Percentiles rank a stretch among this genome's conserved stretches.
phyloP scores from a whole-genome alignment of 441 rosid genomes.

The Lepidium campestre region DNA sequence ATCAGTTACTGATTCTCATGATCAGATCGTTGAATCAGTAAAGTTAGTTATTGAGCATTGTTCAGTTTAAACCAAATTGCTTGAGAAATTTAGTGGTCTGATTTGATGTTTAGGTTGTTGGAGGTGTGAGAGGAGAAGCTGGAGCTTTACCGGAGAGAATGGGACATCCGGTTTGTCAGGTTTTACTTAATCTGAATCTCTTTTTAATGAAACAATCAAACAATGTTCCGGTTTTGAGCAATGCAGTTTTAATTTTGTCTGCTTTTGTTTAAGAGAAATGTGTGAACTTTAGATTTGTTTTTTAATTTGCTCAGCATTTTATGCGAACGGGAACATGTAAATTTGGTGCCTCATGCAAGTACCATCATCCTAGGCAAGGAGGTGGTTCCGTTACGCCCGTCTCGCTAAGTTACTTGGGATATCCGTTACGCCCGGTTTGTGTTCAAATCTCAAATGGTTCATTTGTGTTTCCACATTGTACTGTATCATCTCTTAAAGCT shows the following conservation, averaged over 20 bases:
- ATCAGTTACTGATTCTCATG: constrained; percentile 17
- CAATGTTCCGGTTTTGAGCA: constrained; percentile 1
- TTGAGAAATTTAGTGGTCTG: neutral
- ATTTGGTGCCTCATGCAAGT: constrained; percentile 90
- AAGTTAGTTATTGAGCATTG: neutral
- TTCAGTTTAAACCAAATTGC: neutral
- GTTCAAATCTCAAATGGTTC: constrained; percentile 20
- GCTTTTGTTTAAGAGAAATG: neutral
- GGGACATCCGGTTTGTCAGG: constrained; percentile 93
- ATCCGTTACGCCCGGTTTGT: constrained; percentile 88
- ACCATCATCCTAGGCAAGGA: constrained; percentile 87
- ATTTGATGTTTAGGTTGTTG: constrained; percentile 48
- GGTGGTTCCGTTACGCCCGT: constrained; percentile 39
- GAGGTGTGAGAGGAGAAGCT: constrained; percentile 51
- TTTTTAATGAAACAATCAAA: neutral
- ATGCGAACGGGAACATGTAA: constrained; percentile 85
- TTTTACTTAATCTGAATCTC: constrained; percentile 28
- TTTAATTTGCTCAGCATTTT: constrained; percentile 44
- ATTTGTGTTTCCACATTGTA: constrained; percentile 35
- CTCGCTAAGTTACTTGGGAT: constrained; percentile 64
- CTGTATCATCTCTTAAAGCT: constrained; percentile 61
- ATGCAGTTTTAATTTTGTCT: constrained; percentile 3
- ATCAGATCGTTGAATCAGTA: constrained; percentile 1
- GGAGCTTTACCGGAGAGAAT: constrained; percentile 69
- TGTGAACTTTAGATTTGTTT: constrained; percentile 18